Evolutionary conservation across 1,284 basidiomycete genomes (phyloP).

Genomic region (Microbotryomycetes sp.): DNA sequence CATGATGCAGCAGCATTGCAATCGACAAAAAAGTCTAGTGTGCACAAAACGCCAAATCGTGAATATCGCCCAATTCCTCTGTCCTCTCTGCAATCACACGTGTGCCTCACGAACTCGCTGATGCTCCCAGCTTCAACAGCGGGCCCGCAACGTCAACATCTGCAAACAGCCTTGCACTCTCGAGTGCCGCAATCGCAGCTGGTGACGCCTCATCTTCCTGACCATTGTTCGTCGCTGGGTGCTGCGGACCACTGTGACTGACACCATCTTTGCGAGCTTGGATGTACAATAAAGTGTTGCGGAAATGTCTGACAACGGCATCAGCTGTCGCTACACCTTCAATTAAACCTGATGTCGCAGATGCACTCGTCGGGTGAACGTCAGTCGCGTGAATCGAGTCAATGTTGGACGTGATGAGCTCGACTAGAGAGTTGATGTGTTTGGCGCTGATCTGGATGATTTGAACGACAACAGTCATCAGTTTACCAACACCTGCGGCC

Average conservation of each 20-base stretch:
- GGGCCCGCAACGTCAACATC: constrained; percentile 26
- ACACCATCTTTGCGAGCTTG: constrained; percentile 58
- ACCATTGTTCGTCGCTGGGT: not conserved
- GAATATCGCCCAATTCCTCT: no score
- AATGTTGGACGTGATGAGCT: constrained; percentile 83
- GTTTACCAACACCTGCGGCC: not conserved
- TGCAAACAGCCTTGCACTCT: constrained; percentile 13
- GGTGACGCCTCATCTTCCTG: constrained; percentile 8
- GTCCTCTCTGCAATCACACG: no score
- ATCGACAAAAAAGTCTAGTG: no score
- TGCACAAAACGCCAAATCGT: no score
- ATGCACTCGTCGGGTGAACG: constrained; percentile 59
- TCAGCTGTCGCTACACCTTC: constrained; percentile 86
- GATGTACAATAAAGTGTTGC: constrained; percentile 79
- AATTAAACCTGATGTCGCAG: constrained; percentile 67
- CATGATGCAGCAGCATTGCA: no score
- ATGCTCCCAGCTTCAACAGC: constrained; percentile 23
- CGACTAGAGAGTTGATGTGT: constrained; percentile 87
- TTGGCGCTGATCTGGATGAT: constrained; percentile 71
- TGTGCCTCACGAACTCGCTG: not conserved
- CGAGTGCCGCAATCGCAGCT: constrained; percentile 6
- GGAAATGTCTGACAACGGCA: constrained; percentile 85
- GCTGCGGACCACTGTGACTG: constrained; percentile 7
- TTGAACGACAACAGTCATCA: not conserved
- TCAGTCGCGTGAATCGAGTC: constrained; percentile 77